phyloP scores from a whole-genome alignment of 116 monocot species.

The Iris pallida region DNA sequence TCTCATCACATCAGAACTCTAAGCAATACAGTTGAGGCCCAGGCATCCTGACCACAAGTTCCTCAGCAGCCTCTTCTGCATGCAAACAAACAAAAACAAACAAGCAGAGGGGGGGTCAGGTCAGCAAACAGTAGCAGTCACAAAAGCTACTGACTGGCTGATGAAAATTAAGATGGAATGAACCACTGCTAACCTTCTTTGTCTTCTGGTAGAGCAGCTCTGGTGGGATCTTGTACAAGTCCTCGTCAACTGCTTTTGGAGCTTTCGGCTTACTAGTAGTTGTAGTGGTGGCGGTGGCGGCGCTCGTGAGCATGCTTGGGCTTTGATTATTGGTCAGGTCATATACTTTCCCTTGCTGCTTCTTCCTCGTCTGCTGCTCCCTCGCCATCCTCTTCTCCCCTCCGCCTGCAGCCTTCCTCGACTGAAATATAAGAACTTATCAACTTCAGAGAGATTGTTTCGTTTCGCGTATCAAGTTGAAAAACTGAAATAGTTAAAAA shows the following conservation, averaged over 20 bases:
- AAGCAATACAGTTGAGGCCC: slow-evolving; percentile 19
- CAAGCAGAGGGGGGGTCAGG: neutral
- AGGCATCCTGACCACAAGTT: slow-evolving; percentile 12
- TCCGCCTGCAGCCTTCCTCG: neutral
- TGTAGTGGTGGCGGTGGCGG: too few relatives aligned
- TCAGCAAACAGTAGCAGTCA: too few relatives aligned
- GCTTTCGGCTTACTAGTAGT: neutral
- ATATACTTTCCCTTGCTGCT: neutral
- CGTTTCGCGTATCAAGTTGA: too few relatives aligned
- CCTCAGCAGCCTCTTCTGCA: slow-evolving; percentile 19
- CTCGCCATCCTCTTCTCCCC: neutral
- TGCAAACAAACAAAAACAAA: neutral
- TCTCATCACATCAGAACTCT: neutral
- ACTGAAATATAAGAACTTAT: too few relatives aligned
- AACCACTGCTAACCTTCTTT: slow-evolving; percentile 9
- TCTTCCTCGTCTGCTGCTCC: neutral
- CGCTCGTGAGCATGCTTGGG: neutral
- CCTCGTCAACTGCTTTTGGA: slow-evolving; percentile 18
- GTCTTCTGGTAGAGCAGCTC: slow-evolving; percentile 19
- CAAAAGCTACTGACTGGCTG: too few relatives aligned
- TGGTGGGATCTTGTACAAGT: slow-evolving; percentile 19
- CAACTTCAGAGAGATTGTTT: too few relatives aligned
- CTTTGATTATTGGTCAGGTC: neutral
- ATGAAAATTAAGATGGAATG: too few relatives aligned
- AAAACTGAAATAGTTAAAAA: too few relatives aligned